Evolutionary conservation across 2,329 filamentous ascomycete species (phyloP), one percentile per base, ranked within the genome.

Genomic region (Pseudopyricularia cyperi): DNA sequence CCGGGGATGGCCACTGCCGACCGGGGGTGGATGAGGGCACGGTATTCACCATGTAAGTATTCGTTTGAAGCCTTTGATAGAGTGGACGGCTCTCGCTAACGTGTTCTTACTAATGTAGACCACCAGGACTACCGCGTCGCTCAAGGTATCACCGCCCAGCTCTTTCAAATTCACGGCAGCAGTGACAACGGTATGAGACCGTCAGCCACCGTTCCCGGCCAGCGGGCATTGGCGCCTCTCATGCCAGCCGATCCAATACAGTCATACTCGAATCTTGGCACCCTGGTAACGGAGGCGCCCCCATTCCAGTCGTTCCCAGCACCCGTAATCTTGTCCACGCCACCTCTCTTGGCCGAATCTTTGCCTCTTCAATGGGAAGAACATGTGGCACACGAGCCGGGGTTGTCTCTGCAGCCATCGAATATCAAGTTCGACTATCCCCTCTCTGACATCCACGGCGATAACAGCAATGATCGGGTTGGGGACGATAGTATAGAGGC

Each of bases 41-140:
- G 26, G 4, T 51, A 46, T 17, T 51, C 49, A 19, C 35, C 49
- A 9, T 51, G 49, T 51, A 44, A 51, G 49, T 42, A 24, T 14
- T 39, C 28, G 11, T 19, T 22, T 3, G 12, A 11, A 11, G 37
- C 37, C n/a, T 42, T n/a, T 33, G 11, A n/a, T 42, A 22, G 8
- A 19, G 11, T 42, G 4, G n/a, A n/a, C n/a, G n/a, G n/a, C n/a
- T 42, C 15, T 37, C 34, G n/a, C 37, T 42, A 42, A 42, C 33
- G 14, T 5, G 37, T 22, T 42, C 17, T 39, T 42, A 11, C 17
- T 11, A 42, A 2, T 7, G 19, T 19, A 42, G 37, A 42, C 17
- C 37, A 42, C 14, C 37, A 42, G 22, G 37, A 42, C 37, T 14
- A 8, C 17, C 37, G 37, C 17, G 22, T 19, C 9, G 22, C 37